These are phyloP conservation scores for Apostasia ramifera DNA, from an alignment of 106 monocot genomes.

Conservation along the genomic window DNA sequence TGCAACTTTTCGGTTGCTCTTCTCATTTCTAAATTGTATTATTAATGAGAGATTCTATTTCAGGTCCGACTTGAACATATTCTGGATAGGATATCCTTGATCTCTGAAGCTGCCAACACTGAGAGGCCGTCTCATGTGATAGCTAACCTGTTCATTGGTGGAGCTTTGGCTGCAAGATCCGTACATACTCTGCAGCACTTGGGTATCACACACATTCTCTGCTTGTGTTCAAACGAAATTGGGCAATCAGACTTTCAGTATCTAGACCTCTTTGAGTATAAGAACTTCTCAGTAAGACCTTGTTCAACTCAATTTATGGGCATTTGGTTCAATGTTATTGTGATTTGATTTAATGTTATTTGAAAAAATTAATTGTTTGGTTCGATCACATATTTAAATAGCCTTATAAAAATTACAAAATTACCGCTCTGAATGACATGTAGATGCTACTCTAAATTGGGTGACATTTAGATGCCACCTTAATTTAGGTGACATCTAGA, in stretches of 20 bases:
- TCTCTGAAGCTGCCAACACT: slow-evolving; percentile 79
- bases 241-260: slow-evolving; percentile 92
- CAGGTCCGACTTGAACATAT: slow-evolving; percentile 95
- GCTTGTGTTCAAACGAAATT: slow-evolving; percentile 94
- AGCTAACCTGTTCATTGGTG: slow-evolving; percentile 75
- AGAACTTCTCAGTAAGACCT: slow-evolving; percentile 75
- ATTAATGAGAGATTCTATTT: slow-evolving; percentile 2
- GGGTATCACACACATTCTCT: slow-evolving; percentile 87
- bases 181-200: slow-evolving; percentile 71
- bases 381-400: too few relatives aligned
- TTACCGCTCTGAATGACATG: too few relatives aligned
- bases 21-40: neutral
- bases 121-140: slow-evolving; percentile 73
- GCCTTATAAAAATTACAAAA: too few relatives aligned
- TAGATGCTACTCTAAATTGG: too few relatives aligned
- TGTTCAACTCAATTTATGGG: slow-evolving; percentile 6
- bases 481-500: too few relatives aligned
- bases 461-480: too few relatives aligned
- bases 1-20: too few relatives aligned
- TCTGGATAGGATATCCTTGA: slow-evolving; percentile 77
- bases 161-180: slow-evolving; percentile 80
- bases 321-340: too few relatives aligned
- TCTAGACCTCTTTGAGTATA: slow-evolving; percentile 84
- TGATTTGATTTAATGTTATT: too few relatives aligned
- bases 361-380: too few relatives aligned